A percentile compares a stretch with the other conserved stretches of the same genome.
phyloP scores from a whole-genome alignment of 495 filamentous ascomycete genomes.

The Pyronema omphalodes region DNA sequence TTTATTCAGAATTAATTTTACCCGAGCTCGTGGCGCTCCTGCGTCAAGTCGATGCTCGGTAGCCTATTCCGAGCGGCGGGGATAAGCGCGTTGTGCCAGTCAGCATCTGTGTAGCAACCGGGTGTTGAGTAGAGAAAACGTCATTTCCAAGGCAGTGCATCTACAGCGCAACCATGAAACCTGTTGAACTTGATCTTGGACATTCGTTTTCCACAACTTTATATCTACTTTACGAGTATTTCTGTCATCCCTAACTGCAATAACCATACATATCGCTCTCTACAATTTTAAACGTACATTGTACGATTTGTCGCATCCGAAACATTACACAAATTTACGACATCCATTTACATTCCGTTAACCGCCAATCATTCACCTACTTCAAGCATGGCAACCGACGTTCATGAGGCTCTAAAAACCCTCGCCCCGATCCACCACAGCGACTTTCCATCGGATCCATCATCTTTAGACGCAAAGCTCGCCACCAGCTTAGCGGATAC shows the following conservation, averaged over 20 bases:
- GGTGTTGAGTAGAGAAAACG: background rate
- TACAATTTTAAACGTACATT: background rate
- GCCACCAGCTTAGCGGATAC: conserved; percentile 41
- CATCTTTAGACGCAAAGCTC: conserved; percentile 32
- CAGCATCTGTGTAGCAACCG: too few species aligned
- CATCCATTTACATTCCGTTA: too few species aligned
- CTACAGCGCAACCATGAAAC: background rate
- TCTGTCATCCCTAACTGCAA: background rate
- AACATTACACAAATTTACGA: background rate
- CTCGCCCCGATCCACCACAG: conserved; percentile 42
- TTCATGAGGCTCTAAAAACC: conserved; percentile 55
- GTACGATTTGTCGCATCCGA: too few species aligned
- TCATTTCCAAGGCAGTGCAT: background rate
- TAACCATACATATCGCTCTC: background rate
- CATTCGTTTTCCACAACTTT: background rate
- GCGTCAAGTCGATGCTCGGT: too few species aligned
- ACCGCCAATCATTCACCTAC: background rate
- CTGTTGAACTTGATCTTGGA: background rate
- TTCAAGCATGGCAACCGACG: conserved; percentile 24
- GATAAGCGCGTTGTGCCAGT: too few species aligned
- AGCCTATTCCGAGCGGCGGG: too few species aligned
- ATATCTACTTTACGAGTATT: background rate
- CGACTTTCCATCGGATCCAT: conserved; percentile 40
- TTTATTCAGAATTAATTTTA: too few species aligned
- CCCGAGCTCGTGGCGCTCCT: too few species aligned